Base-by-base conservation (phyloP, 257 asterid genomes). In the Coffea eugenioides region DNA sequence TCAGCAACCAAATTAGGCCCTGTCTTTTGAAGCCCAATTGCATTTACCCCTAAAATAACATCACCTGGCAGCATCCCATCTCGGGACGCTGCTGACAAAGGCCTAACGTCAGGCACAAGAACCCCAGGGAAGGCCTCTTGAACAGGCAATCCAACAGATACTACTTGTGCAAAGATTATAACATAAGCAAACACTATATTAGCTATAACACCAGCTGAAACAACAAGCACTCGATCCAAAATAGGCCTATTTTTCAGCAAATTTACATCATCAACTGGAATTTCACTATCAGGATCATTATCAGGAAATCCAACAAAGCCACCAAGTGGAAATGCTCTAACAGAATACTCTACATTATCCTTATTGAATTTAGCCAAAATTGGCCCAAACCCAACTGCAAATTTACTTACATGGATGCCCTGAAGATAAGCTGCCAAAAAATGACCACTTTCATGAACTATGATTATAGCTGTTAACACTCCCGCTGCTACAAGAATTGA, bases 261-360 rank as follows among this genome's bases (percentile, higher is more conserved):
- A 85, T 96, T 94, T 83, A 49, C 88, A 82, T 96, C 98, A 75
- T 94, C 98, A 2, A 86, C 89, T 0, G 99, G 99, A 70, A 96
- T 96, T 83, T 86, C 97, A 80, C 98, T 96, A 23, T 93, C 94
- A 4, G 98, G 98, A 85, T 96, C 98, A 86, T 96, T 94, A 89
- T 96, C 99, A 64, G 99, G 99, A 75, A 96, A 96, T 0, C 94
- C 99, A 77, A 96, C 99, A 84, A 92, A 96, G 36, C 99, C 99
- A 82, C 99, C 99, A 43, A 96, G 91, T 66, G 99, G 99, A 81
- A 96, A 90, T 9, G 98, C 98, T 80, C 99, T 88, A 82, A 96
- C 81, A 25, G 99, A 96, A 81, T 92, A 96, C 85, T 96, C 99
- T 21, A 96, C 98, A 59, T 92, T 91, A 36, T 96, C 89, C 0